Percentiles rank a stretch among this genome's conserved stretches.
Evolutionary conservation across 768 basidiomycete species (phyloP).

Genomic region (Coprinopsis cinerea): DNA sequence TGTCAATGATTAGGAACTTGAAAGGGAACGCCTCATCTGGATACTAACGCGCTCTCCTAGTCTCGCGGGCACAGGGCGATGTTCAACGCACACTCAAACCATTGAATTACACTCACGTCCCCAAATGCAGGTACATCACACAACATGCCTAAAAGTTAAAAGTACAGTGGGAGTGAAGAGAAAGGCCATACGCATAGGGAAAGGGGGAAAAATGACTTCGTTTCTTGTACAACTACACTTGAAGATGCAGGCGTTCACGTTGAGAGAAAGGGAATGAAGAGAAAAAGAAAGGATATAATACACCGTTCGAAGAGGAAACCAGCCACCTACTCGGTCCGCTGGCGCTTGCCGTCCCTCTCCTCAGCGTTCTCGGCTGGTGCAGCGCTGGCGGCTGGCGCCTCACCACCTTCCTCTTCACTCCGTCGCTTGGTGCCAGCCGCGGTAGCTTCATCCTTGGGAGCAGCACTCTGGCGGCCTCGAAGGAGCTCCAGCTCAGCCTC

Average conservation of each 20-base stretch:
- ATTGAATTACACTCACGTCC: not conserved
- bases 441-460: conserved; percentile 18
- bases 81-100: too few relatives aligned
- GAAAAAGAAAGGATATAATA: conserved; percentile 4
- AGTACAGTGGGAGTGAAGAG: not conserved
- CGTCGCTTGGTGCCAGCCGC: conserved; percentile 29
- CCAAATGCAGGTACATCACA: not conserved
- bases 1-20: too few relatives aligned
- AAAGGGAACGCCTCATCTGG: too few relatives aligned
- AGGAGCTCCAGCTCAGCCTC: conserved; percentile 63
- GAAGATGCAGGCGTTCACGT: not conserved
- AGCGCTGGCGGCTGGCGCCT: conserved; percentile 20
- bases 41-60: too few relatives aligned
- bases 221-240: not conserved
- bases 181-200: not conserved
- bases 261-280: not conserved
- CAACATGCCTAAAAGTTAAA: not conserved
- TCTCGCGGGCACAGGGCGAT: too few relatives aligned
- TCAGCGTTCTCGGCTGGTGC: conserved; percentile 18
- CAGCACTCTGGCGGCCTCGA: conserved; percentile 28
- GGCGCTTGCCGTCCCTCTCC: conserved; percentile 33
- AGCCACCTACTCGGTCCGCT: conserved; percentile 31
- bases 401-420: conserved; percentile 33
- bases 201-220: not conserved
- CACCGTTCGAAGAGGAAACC: not conserved